Evolutionary conservation across 225 moss, liverwort and hornwort genomes (phyloP).

Genomic region (Climacium dendroides): DNA sequence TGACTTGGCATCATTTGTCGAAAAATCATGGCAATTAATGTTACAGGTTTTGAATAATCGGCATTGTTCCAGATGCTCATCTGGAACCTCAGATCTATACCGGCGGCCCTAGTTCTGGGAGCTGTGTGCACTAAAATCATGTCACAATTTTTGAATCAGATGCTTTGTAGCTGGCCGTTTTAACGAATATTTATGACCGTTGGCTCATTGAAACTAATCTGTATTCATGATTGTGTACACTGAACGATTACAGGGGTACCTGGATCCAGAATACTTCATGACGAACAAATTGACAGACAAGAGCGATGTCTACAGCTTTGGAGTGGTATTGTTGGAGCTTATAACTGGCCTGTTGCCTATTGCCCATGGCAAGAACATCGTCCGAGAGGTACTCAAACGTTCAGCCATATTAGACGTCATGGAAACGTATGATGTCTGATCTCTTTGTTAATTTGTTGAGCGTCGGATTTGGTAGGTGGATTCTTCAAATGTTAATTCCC

Average conservation of each 20-base stretch:
- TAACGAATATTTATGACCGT: no score
- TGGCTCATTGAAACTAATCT: neutral
- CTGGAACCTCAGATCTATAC: neutral
- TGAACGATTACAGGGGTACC: conserved; percentile 33
- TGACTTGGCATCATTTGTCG: neutral
- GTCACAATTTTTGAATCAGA: neutral
- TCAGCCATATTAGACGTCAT: neutral
- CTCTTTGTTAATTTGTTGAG: neutral
- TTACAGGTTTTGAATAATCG: neutral
- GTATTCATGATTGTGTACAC: neutral
- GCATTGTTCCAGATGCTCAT: no score
- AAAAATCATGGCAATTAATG: neutral
- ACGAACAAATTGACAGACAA: conserved; percentile 91
- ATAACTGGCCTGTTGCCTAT: conserved; percentile 66
- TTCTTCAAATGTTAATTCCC: neutral
- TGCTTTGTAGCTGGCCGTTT: neutral
- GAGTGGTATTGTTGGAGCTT: conserved; percentile 78
- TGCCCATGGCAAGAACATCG: conserved; percentile 57
- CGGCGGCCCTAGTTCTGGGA: neutral
- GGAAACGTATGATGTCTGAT: neutral
- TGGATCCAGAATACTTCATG: conserved; percentile 90
- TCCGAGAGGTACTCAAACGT: conserved; percentile 39
- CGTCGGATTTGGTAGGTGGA: neutral
- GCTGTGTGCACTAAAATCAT: neutral
- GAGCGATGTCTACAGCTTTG: conserved; percentile 90